Base-by-base conservation (phyloP, 2,329 filamentous ascomycete genomes). In the Aspergillus pseudoviridinutans region DNA sequence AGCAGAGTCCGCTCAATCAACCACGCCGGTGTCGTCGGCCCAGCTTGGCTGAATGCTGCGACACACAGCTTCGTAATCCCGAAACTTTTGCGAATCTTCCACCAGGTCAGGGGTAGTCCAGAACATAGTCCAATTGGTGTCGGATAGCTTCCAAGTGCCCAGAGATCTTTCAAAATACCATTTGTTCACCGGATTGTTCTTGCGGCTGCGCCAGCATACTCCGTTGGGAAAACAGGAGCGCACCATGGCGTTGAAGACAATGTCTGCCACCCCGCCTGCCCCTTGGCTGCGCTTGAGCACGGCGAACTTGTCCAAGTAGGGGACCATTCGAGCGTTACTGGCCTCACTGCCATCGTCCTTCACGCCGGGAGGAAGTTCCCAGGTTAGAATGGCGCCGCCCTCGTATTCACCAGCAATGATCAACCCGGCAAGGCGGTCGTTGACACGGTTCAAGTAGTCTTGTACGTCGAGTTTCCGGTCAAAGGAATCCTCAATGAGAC, bases 401-500 rank as follows among this genome's bases (percentile, higher is more conserved):
- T 99, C 94, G 74, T 99, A 99, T 68, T 96, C 90, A 6, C 94
- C 94, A 0, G 93, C 94, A 51, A 99, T 90, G 62, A 99, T 97
- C 55, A 99, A 81, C 2, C 93, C 94, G 0, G 94, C 94, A 12
- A 97, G 82, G 29, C 88, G 89, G 54, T 88, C 82, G 53, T 89
- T 84, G 54, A 97, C 86, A n/a, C 94, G 87, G 17, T 82, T 75
- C 14, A 99, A 79, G 69, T 97, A 99, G 71, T 93, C 84, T 24
- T 88, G 78, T 0, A 93, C 85, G 69, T 99, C 90, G 2, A 99
- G 83, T 69, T 89, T 89, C 44, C 92, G 85, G 57, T 86, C 84
- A 71, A 99, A 99, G 0, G 92, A 97, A 71, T 99, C 91, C 64
- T 99, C 90, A 61, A 99, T 97, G 3, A 99, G 79, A 66, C 93